Conservation (phyloP, 2,329 filamentous ascomycete genomes). For the Coleophoma cylindrospora region DNA sequence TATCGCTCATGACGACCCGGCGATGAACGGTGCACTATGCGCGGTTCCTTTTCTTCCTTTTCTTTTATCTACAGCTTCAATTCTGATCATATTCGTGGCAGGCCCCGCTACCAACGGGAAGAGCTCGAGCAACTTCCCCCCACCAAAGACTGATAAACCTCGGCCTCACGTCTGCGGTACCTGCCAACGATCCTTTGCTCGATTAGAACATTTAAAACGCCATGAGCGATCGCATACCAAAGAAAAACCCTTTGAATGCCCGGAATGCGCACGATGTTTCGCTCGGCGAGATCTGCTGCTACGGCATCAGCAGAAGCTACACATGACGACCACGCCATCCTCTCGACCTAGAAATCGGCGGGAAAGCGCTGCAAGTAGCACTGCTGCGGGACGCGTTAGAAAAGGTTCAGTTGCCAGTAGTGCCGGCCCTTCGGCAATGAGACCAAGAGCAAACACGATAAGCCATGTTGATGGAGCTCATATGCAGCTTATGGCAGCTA, state of each 20-base stretch:
- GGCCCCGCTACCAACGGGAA: conserved; percentile 11
- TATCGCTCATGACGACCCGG: no score
- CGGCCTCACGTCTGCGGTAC: conserved; percentile 90
- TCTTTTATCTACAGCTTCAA: no score
- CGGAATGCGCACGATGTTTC: conserved; percentile 91
- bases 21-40: no score
- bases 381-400: conserved; percentile 69
- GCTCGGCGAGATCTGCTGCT: conserved; percentile 87
- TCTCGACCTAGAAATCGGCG: conserved; percentile 82
- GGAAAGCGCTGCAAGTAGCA: conserved; percentile 77
- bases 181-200: conserved; percentile 87
- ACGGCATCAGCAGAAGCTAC: conserved; percentile 96
- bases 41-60: no score
- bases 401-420: conserved; percentile 80
- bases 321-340: conserved; percentile 85
- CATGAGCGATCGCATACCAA: conserved; percentile 98
- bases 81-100: neutral
- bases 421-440: conserved; percentile 55
- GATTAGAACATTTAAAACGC: conserved; percentile 92
- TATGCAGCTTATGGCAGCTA: conserved; percentile 65
- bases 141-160: conserved; percentile 95
- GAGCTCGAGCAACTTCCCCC: conserved; percentile 46
- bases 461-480: conserved; percentile 80
- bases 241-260: conserved; percentile 95
- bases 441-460: conserved; percentile 92